A percentile compares a stretch with the other conserved stretches of the same genome.
Evolutionary conservation across 768 basidiomycete genomes (phyloP).

Genomic region (Tricholoma furcatifolium): DNA sequence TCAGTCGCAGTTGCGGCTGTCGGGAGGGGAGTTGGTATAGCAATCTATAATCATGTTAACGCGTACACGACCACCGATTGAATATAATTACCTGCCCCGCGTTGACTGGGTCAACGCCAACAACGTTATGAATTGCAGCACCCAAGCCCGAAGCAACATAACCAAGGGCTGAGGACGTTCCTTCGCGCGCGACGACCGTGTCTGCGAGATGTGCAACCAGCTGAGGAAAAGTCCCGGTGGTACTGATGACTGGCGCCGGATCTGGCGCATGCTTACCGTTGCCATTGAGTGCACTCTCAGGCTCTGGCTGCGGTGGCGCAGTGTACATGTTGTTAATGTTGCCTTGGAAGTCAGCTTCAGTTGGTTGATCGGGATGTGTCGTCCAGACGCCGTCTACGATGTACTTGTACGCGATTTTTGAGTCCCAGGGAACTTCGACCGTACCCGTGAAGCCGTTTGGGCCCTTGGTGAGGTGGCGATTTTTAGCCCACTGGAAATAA

Average conservation of each 20-base stretch:
- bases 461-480: slow-evolving; percentile 52
- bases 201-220: slow-evolving; percentile 35
- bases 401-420: slow-evolving; percentile 73
- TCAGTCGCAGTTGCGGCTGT: slow-evolving; percentile 15
- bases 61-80: not conserved
- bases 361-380: slow-evolving; percentile 50
- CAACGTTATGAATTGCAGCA: slow-evolving; percentile 31
- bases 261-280: slow-evolving; percentile 15
- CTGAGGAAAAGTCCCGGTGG: slow-evolving; percentile 24
- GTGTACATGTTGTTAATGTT: slow-evolving; percentile 70
- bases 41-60: slow-evolving; percentile 20
- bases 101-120: slow-evolving; percentile 33
- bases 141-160: slow-evolving; percentile 42
- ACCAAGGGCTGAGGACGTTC: slow-evolving; percentile 33
- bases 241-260: slow-evolving; percentile 1
- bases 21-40: slow-evolving; percentile 28
- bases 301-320: slow-evolving; percentile 35
- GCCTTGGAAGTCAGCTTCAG: slow-evolving; percentile 59
- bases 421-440: slow-evolving; percentile 56
- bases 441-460: slow-evolving; percentile 55
- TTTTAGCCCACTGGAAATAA: slow-evolving; percentile 55
- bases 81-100: slow-evolving; percentile 15
- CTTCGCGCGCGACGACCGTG: slow-evolving; percentile 36
- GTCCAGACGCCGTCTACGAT: slow-evolving; percentile 75
- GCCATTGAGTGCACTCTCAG: slow-evolving; percentile 1